Evolutionary conservation across 495 filamentous ascomycete species (phyloP), one percentile per base, ranked within the genome.

Genomic region (Lichenothelia convexa): DNA sequence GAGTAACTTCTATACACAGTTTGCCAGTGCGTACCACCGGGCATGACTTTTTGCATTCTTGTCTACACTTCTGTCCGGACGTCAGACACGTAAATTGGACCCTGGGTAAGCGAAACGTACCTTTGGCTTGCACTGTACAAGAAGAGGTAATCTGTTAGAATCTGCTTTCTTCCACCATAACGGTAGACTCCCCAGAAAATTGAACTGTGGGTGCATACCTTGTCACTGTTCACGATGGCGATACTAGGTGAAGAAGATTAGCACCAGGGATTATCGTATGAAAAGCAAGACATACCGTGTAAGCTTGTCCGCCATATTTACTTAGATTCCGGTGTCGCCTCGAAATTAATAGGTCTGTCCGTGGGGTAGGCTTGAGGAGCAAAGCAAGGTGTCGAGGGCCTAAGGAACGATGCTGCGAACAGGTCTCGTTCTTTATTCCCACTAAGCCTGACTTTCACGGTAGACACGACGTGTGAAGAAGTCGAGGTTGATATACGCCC

Each of bases 41-140:
- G 56, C 89, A 97, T 5, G 84, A 83, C 59, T 93, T 93, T 62
- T 95, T 95, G 72, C 91, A 97, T 63, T 97, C 89, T 65, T 97
- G 89, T 46, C 85, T 70, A 61, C 82, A 92, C 81, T 91, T 86
- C 76, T 82, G 43, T 18, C 41, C n/a, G 12, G 7, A 30, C 34
- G 36, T 42, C 39, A 49, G 36, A 34, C 26, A 13, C 7, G 15
- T 5, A 18, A 2, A 21, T 11, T 21, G 16, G n/a, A 37, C 12
- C 7, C 23, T 15, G 26, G 31, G 21, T 16, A 24, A 38, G 9
- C 16, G 38, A 45, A 44, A 12, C 50, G 42, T 66, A 83, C 83
- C 75, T 94, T 94, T n/a, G 86, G 86, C 56, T 93, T 94, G 70
- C 86, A 94, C 85, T 91, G 45, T 55, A 37, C 42, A 45, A 7